Conservation (phyloP, 139 green algal genomes). For the Coccomyxa sp. region DNA sequence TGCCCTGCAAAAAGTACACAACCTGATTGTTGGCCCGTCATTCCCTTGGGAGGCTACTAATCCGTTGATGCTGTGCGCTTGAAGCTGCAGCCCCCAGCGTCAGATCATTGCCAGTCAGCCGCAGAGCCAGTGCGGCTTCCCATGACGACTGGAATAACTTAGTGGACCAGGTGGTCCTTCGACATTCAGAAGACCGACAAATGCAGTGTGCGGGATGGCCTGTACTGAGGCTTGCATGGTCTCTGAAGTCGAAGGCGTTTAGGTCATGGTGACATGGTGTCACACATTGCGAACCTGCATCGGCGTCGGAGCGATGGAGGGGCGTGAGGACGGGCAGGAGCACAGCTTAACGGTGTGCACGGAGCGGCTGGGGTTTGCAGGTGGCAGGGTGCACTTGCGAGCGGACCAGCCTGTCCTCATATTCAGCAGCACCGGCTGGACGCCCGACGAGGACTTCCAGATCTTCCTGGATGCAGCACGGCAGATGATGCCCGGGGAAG, state of each 20-base stretch:
- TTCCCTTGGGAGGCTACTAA: too few species aligned
- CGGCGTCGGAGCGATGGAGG: not conserved
- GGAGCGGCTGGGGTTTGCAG: not conserved
- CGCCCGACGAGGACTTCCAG: constrained; percentile 94
- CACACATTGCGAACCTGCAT: not conserved
- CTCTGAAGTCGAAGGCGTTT: not conserved
- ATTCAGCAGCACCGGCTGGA: constrained; percentile 96
- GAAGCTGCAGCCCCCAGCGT: too few species aligned
- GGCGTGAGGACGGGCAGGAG: not conserved
- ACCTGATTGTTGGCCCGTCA: too few species aligned
- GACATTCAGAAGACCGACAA: not conserved
- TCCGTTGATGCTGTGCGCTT: too few species aligned
- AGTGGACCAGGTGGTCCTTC: not conserved
- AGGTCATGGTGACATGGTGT: not conserved
- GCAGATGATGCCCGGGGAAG: constrained; percentile 19
- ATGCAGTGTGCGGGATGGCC: not conserved
- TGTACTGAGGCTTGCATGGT: not conserved
- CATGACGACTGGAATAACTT: not conserved
- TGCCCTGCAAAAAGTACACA: too few species aligned
- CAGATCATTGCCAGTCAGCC: not conserved
- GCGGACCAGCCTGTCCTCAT: constrained; percentile 70
- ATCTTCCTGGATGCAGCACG: constrained; percentile 76
- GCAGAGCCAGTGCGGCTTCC: not conserved
- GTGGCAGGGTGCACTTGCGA: constrained; percentile 11
- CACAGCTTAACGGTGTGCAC: constrained; percentile 22